Conservation (phyloP, 228 moss, liverwort and hornwort species). For the Sphagnum magellanicum region DNA sequence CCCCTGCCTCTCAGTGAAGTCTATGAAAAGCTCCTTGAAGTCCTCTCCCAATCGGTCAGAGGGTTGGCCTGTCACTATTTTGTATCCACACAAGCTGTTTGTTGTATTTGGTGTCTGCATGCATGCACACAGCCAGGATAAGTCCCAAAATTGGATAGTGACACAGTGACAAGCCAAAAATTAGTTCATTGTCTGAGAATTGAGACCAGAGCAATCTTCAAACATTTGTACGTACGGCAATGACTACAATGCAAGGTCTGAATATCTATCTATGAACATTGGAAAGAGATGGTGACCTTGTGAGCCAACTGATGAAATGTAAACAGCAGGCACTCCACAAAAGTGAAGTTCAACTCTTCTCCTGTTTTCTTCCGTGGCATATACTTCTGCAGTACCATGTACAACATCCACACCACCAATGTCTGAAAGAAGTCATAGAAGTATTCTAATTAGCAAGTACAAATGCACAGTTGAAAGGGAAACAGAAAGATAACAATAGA, state of each 20-base stretch:
- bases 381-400: constrained; percentile 27
- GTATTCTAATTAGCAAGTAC: too few species aligned
- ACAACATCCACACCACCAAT: too few species aligned
- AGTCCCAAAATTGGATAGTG: neutral
- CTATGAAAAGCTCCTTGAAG: constrained; percentile 85
- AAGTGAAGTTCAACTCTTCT: constrained; percentile 48
- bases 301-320: constrained; percentile 62
- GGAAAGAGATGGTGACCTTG: constrained; percentile 22
- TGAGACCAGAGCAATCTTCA: neutral
- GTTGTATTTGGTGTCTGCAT: constrained; percentile 93
- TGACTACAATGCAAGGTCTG: neutral
- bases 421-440: too few species aligned
- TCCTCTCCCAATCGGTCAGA: constrained; percentile 97
- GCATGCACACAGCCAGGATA: constrained; percentile 5
- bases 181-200: neutral
- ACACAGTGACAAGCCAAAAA: neutral
- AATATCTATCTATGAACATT: too few species aligned
- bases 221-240: neutral
- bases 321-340: constrained; percentile 57
- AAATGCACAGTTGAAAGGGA: too few species aligned
- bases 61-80: constrained; percentile 97
- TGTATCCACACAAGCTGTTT: constrained; percentile 94
- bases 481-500: too few species aligned
- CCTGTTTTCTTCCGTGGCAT: constrained; percentile 45
- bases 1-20: constrained; percentile 82